Evolutionary conservation across 495 filamentous ascomycete species (phyloP).

Genomic region (Penicillium subrubescens): DNA sequence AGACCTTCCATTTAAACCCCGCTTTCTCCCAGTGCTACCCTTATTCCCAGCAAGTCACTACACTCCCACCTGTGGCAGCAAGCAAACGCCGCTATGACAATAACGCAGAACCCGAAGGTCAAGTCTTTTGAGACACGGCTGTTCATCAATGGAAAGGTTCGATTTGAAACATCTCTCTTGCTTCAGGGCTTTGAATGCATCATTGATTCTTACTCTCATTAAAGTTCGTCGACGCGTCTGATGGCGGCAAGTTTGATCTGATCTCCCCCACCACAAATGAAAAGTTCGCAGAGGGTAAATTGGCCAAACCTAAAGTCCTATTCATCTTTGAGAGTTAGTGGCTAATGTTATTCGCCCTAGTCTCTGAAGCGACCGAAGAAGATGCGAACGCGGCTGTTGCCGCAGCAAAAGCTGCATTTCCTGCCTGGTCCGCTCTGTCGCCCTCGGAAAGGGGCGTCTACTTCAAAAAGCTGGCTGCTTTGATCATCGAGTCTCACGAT

Average conservation of each 20-base stretch:
- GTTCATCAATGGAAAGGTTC: slow-evolving; percentile 24
- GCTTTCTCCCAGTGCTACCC: neutral
- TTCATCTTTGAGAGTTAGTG: neutral
- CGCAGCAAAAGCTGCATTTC: slow-evolving; percentile 60
- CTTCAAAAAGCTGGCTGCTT: slow-evolving; percentile 54
- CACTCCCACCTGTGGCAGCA: neutral
- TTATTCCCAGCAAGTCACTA: neutral
- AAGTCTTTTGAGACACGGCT: slow-evolving; percentile 25
- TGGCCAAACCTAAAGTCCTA: neutral
- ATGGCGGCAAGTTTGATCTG: slow-evolving; percentile 21
- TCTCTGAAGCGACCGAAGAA: slow-evolving; percentile 47
- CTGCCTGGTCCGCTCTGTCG: slow-evolving; percentile 55
- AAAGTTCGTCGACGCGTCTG: slow-evolving; percentile 27
- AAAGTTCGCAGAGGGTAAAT: slow-evolving; percentile 19
- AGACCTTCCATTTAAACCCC: neutral
- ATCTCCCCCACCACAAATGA: slow-evolving; percentile 18
- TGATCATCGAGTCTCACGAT: slow-evolving; percentile 46
- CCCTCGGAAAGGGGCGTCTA: slow-evolving; percentile 42
- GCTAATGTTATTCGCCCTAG: slow-evolving; percentile 6
- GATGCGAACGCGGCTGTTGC: slow-evolving; percentile 61
- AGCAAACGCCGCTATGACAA: slow-evolving; percentile 1
- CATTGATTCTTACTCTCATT: neutral
- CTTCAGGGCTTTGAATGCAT: neutral
- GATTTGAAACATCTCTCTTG: neutral
- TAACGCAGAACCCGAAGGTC: slow-evolving; percentile 10